A percentile compares a stretch with the other conserved stretches of the same genome.
phyloP scores from a whole-genome alignment of 2,329 filamentous ascomycete genomes.

The Rhinocladiella mackenziei region DNA sequence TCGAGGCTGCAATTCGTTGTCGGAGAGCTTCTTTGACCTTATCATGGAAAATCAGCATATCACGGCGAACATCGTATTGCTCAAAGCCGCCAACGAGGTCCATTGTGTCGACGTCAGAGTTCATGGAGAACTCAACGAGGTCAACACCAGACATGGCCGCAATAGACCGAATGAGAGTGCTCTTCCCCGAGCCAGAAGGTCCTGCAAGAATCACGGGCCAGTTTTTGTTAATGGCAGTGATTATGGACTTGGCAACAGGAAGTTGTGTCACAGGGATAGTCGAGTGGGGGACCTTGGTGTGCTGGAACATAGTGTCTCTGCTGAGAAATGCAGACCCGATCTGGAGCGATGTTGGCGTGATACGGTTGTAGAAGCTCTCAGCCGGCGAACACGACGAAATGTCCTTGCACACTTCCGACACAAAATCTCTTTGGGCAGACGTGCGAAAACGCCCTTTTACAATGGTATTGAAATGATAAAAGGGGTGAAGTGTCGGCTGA shows the following conservation, averaged over 20 bases:
- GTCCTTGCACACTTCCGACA: slow-evolving; percentile 51
- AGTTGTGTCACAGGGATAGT: slow-evolving; percentile 47
- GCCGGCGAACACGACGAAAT: neutral
- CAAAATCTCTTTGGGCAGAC: slow-evolving; percentile 60
- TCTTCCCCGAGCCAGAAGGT: slow-evolving; percentile 81
- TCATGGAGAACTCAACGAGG: slow-evolving; percentile 80
- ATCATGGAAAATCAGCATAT: slow-evolving; percentile 59
- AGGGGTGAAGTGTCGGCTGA: slow-evolving; percentile 57
- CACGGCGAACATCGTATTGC: slow-evolving; percentile 77
- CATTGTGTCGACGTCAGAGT: slow-evolving; percentile 93
- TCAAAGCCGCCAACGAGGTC: slow-evolving; percentile 96
- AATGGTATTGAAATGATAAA: slow-evolving; percentile 75
- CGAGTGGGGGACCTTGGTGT: slow-evolving; percentile 31
- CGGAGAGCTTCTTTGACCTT: slow-evolving; percentile 51
- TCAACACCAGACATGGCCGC: slow-evolving; percentile 73
- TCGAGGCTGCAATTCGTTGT: slow-evolving; percentile 35
- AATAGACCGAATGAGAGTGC: slow-evolving; percentile 70
- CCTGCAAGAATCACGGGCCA: slow-evolving; percentile 89
- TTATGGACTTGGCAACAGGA: slow-evolving; percentile 73
- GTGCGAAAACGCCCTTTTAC: slow-evolving; percentile 85
- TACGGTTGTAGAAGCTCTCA: slow-evolving; percentile 65
- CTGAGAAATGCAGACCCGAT: slow-evolving; percentile 70
- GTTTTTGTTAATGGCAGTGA: slow-evolving; percentile 79
- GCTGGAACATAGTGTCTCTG: slow-evolving; percentile 50
- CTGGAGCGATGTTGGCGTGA: slow-evolving; percentile 65